These are phyloP conservation scores for Xylaria sp. DNA, from an alignment of 2,329 filamentous ascomycete genomes.

Conservation along the genomic window DNA sequence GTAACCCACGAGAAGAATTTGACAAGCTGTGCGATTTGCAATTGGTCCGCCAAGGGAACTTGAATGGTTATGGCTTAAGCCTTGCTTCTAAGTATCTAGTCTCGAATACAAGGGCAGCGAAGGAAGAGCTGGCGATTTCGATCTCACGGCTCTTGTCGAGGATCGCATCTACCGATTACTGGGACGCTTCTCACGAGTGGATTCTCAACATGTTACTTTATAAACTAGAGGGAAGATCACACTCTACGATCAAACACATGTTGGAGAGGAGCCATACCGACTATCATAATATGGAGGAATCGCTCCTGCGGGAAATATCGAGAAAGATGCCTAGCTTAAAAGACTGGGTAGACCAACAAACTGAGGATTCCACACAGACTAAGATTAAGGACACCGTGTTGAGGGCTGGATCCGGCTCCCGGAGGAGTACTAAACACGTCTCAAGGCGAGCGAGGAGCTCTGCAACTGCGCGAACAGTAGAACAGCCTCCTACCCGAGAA, in stretches of 20 bases:
- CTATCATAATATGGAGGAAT: conserved; percentile 32
- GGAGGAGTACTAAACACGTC: neutral
- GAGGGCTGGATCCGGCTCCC: conserved; percentile 1
- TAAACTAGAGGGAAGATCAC: conserved; percentile 32
- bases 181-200: conserved; percentile 29
- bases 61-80: conserved; percentile 35
- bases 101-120: conserved; percentile 26
- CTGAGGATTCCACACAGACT: neutral
- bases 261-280: conserved; percentile 32
- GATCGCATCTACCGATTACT: conserved; percentile 32
- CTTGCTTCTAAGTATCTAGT: conserved; percentile 40
- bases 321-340: conserved; percentile 32
- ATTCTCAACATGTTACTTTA: conserved; percentile 36
- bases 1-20: conserved; percentile 31
- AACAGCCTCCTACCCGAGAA: neutral
- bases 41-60: conserved; percentile 38
- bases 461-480: neutral
- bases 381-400: conserved; percentile 6
- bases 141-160: conserved; percentile 35
- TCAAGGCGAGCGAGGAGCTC: conserved; percentile 10
- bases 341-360: conserved; percentile 28
- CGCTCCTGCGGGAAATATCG: conserved; percentile 30
- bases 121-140: conserved; percentile 26
- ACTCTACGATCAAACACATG: conserved; percentile 26
- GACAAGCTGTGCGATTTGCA: conserved; percentile 38